phyloP scores from a whole-genome alignment of 164 flowering plant genomes.

The Magnolia kwangsiensis region DNA sequence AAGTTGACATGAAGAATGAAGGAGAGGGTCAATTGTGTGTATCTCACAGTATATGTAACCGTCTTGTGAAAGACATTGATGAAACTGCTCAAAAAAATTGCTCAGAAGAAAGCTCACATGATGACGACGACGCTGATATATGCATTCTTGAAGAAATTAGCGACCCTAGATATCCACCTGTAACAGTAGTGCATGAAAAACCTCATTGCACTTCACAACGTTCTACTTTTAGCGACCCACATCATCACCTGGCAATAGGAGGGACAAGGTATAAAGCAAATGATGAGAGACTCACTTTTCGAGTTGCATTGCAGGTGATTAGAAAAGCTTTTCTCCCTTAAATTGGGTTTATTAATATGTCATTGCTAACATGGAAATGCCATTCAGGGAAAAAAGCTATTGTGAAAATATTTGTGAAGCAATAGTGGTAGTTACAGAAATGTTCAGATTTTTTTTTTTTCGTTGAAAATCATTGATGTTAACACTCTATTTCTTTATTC shows the following conservation, averaged over 20 bases:
- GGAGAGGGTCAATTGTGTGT: constrained; percentile 16
- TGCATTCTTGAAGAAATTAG: constrained; percentile 69
- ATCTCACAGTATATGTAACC: constrained; percentile 14
- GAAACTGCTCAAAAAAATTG: constrained; percentile 36
- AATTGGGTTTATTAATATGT: neutral
- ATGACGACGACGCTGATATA: constrained; percentile 57
- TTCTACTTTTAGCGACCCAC: constrained; percentile 23
- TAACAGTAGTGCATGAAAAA: constrained; percentile 20
- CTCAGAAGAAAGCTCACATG: constrained; percentile 21
- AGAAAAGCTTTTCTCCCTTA: neutral
- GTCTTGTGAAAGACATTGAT: constrained; percentile 26
- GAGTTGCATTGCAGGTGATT: constrained; percentile 81
- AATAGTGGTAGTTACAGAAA: neutral
- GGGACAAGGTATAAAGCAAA: constrained; percentile 31
- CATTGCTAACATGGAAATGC: neutral
- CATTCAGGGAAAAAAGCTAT: too few relatives aligned
- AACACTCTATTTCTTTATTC: too few relatives aligned
- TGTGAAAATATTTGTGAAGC: neutral
- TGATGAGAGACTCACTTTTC: constrained; percentile 78
- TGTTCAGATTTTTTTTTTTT: too few relatives aligned
- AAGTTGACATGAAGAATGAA: constrained; percentile 23
- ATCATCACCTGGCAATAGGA: constrained; percentile 25
- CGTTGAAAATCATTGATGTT: too few relatives aligned
- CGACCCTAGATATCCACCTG: constrained; percentile 35
- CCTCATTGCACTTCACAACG: constrained; percentile 22